These are phyloP conservation scores for Lagenidium sp. DNA, from an alignment of 352 stramenopile genomes.

Conservation along the genomic window DNA sequence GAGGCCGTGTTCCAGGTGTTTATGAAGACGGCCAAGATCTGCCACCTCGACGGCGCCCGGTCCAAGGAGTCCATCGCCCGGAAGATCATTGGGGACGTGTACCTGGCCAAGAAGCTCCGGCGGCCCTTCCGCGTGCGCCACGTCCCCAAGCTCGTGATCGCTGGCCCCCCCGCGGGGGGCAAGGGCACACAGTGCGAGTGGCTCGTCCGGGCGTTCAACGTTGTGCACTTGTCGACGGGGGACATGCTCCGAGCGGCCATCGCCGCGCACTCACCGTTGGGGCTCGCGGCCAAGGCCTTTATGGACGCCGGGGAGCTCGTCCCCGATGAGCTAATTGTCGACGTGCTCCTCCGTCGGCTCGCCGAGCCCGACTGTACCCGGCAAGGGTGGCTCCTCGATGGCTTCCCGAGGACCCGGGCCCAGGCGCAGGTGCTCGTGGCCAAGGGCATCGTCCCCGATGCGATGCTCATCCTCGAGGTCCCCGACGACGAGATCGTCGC, in stretches of 20 bases:
- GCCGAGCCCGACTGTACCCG: constrained; percentile 48
- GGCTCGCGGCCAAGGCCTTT: constrained; percentile 82
- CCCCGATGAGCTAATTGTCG: constrained; percentile 93
- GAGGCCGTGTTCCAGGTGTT: constrained; percentile 68
- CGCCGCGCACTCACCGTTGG: constrained; percentile 38
- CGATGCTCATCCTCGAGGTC: constrained; percentile 93
- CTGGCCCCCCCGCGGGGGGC: constrained; percentile 87
- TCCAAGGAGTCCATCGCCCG: constrained; percentile 26
- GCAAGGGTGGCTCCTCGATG: constrained; percentile 90
- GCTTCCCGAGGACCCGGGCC: constrained; percentile 88
- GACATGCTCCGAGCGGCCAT: constrained; percentile 93
- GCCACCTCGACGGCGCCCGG: constrained; percentile 63
- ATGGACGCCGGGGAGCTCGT: constrained; percentile 92
- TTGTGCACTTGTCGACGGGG: constrained; percentile 93
- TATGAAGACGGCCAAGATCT: constrained; percentile 50
- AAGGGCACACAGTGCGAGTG: constrained; percentile 97
- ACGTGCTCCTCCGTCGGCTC: constrained; percentile 87
- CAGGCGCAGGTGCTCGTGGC: constrained; percentile 65
- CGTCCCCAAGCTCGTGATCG: constrained; percentile 83
- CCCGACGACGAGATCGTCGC: constrained; percentile 92
- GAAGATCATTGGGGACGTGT: constrained; percentile 44
- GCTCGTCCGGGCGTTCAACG: constrained; percentile 82
- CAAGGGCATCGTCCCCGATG: constrained; percentile 80
- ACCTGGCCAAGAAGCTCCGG: constrained; percentile 30
- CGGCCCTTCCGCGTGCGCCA: constrained; percentile 27